Base-by-base conservation (phyloP, 495 filamentous ascomycete genomes). In the Daldinia loculata region DNA sequence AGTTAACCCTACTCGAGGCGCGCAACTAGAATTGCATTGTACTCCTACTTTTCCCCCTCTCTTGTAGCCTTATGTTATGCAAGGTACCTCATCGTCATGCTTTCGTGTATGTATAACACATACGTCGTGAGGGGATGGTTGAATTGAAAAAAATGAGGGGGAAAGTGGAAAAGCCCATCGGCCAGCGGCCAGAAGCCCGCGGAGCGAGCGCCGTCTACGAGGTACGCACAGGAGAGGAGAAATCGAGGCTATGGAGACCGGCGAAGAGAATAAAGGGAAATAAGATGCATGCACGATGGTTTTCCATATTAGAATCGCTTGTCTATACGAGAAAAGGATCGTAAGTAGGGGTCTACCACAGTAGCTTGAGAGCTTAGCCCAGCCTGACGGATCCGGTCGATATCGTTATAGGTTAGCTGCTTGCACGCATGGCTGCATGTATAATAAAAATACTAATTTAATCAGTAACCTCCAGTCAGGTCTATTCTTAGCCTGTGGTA, bases 51-150 rank as follows among this genome's bases (percentile, higher is more conserved):
- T 19, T 15, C 36, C 51, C 51, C 36, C 50, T 62, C 51, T 38
- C 39, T 71, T 53, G 59, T 62, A 71, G 69, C 69, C 64, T 72
- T 65, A 68, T 72, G 66, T 65, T 56, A 62, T 73, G 70, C 70
- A 73, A 73, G 70, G 70, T 63, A 73, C 70, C 70, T 73, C 64
- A 68, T 66, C 52, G 51, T 29, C 32, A 29, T 66, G 55, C 32
- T 29, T 58, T 51, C 64, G 52, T 36, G 30, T 30, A 56, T 36
- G 30, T 62, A 59, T 69, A 53, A 38, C 24, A 66, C 57, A 36
- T 48, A 65, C 39, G 57, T 68, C 41, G 61, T 29, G 56, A 69
- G 66, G 70, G 52, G 56, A 64, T 32, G 43, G 66, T 51, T 55
- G 60, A 56, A 64, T 64, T 58, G 41, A 14, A 36, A 11, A 34